Percentiles rank a stretch among this genome's conserved stretches.
These are phyloP conservation scores for Gamsiella multidivaricata DNA, from an alignment of 192 early-diverging fungal species.

Conservation along the genomic window DNA sequence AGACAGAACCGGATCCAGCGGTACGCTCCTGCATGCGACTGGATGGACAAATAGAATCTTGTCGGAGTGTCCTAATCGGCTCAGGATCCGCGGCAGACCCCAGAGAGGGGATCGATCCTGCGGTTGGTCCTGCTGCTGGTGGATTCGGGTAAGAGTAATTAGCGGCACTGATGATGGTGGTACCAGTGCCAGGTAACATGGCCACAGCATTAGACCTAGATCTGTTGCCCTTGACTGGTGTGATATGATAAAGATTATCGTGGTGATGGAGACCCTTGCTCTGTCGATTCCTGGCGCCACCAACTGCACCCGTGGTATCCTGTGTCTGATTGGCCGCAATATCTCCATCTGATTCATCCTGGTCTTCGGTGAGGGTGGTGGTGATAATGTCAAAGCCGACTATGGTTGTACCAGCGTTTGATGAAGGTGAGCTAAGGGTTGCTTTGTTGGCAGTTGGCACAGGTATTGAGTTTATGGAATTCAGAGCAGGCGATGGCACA, in stretches of 20 bases:
- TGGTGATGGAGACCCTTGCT: neutral
- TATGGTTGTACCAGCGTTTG: neutral
- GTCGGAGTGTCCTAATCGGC: neutral
- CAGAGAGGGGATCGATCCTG: neutral
- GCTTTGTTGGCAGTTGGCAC: neutral
- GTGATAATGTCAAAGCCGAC: constrained; percentile 13
- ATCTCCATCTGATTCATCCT: neutral
- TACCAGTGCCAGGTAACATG: neutral
- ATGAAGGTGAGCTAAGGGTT: neutral
- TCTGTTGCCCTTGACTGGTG: constrained; percentile 1
- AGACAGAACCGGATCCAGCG: neutral
- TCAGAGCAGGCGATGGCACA: neutral
- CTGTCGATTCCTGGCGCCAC: neutral
- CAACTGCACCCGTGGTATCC: neutral
- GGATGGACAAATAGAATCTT: neutral
- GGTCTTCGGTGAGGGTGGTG: neutral
- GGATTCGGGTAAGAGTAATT: too few relatives aligned
- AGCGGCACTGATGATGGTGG: neutral
- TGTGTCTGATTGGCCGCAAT: neutral
- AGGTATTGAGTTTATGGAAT: neutral
- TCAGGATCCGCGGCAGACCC: neutral
- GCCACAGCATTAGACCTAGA: constrained; percentile 19
- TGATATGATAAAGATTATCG: neutral
- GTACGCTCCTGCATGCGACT: neutral
- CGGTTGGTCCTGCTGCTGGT: too few relatives aligned